phyloP scores from a whole-genome alignment of 73 alveolate genomes.

The Breviolum minutum region DNA sequence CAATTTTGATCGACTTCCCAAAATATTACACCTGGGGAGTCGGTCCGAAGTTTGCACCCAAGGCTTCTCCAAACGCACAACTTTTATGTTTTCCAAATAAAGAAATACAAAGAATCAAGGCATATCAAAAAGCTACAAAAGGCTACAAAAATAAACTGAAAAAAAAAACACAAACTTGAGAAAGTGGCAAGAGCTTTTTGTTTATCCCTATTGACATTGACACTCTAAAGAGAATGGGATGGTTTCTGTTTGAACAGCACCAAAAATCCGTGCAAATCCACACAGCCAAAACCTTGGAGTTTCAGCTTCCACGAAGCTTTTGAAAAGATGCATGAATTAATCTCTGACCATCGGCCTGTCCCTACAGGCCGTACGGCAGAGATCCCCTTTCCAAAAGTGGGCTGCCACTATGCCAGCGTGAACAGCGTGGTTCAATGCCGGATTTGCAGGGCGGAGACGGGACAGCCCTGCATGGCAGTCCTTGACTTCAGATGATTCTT shows the following conservation, averaged over 20 bases:
- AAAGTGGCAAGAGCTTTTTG: too few species aligned
- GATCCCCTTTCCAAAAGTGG: background rate
- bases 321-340: background rate
- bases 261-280: background rate
- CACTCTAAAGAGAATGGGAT: background rate
- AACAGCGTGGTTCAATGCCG: constrained; percentile 9
- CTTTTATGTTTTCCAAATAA: too few species aligned
- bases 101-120: too few species aligned
- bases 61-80: too few species aligned
- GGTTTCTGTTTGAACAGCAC: background rate
- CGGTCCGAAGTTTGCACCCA: background rate
- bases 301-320: background rate
- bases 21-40: too few species aligned
- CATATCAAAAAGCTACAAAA: too few species aligned
- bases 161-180: too few species aligned
- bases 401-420: constrained; percentile 8
- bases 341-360: constrained; percentile 51
- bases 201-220: too few species aligned
- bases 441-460: background rate
- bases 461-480: background rate
- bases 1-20: too few species aligned
- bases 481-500: background rate
- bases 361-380: constrained; percentile 24
- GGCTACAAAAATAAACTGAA: too few species aligned
- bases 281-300: background rate